phyloP scores from a whole-genome alignment of 2,329 filamentous ascomycete species.

The Purpureocillium lavendulum region DNA sequence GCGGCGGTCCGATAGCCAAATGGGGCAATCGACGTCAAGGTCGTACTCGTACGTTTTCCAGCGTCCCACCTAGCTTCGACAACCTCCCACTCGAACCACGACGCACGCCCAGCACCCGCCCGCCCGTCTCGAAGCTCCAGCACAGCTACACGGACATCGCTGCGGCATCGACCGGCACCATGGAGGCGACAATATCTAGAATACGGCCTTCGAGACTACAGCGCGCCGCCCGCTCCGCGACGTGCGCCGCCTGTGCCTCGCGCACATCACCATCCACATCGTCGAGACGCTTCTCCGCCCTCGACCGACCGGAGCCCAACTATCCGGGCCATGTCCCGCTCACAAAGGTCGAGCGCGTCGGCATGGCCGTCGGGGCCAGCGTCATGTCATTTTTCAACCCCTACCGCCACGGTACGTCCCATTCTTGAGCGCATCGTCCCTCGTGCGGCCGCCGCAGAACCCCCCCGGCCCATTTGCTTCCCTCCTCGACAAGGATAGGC shows the following conservation, averaged over 20 bases:
- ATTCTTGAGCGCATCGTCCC: too few relatives aligned
- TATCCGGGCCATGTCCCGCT: slow-evolving; percentile 92
- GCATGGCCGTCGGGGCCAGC: slow-evolving; percentile 58
- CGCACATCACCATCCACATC: background rate
- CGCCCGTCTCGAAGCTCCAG: background rate
- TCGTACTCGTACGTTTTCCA: too few relatives aligned
- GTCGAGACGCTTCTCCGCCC: slow-evolving; percentile 58
- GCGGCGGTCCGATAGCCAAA: too few relatives aligned
- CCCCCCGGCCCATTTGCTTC: background rate
- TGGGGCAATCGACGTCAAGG: too few relatives aligned
- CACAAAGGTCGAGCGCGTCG: slow-evolving; percentile 65
- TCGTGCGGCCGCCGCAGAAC: too few relatives aligned
- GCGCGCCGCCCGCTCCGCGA: slow-evolving; percentile 11
- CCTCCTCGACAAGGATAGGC: too few relatives aligned
- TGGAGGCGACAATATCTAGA: slow-evolving; percentile 16
- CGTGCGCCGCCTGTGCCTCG: slow-evolving; percentile 10
- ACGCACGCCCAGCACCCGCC: too few relatives aligned
- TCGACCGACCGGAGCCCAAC: slow-evolving; percentile 76
- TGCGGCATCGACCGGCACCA: slow-evolving; percentile 4
- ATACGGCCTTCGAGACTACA: slow-evolving; percentile 10
- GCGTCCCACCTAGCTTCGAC: background rate
- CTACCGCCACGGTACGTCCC: slow-evolving; percentile 58
- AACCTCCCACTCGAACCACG: background rate
- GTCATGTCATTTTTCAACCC: slow-evolving; percentile 63
- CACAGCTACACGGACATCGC: too few relatives aligned